Evolutionary conservation across 352 stramenopile genomes (phyloP).

Genomic region (Phytophthora capsici): DNA sequence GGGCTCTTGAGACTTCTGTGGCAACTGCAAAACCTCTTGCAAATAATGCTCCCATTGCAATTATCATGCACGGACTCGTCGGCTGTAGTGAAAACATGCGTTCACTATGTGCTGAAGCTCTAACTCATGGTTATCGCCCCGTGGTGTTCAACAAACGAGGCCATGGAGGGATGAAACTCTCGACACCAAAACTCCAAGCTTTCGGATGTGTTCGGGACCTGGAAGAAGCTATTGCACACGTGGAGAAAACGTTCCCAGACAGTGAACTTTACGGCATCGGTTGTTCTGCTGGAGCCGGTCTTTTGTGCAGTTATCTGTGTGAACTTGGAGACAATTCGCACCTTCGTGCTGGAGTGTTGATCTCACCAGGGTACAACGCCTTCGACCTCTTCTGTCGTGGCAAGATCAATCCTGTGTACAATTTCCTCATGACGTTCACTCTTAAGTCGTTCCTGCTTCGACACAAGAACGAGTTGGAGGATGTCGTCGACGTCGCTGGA

Average conservation of each 20-base stretch:
- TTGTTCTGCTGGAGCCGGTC: slow-evolving; percentile 71
- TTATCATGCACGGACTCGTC: slow-evolving; percentile 78
- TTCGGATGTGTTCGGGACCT: slow-evolving; percentile 79
- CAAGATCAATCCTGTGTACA: slow-evolving; percentile 72
- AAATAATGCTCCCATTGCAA: slow-evolving; percentile 53
- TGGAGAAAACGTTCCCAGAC: slow-evolving; percentile 53
- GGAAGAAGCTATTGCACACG: slow-evolving; percentile 52
- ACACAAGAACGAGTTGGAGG: slow-evolving; percentile 49
- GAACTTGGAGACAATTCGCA: slow-evolving; percentile 60
- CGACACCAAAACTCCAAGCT: slow-evolving; percentile 69
- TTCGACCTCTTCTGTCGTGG: slow-evolving; percentile 76
- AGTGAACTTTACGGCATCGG: slow-evolving; percentile 72
- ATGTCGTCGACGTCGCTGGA: slow-evolving; percentile 53
- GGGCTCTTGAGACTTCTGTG: slow-evolving; percentile 52
- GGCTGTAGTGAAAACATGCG: slow-evolving; percentile 70
- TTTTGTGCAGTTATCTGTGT: slow-evolving; percentile 78
- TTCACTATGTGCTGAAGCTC: slow-evolving; percentile 66
- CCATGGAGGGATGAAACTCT: slow-evolving; percentile 66
- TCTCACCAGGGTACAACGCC: slow-evolving; percentile 82
- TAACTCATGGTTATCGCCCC: slow-evolving; percentile 67
- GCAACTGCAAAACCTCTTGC: slow-evolving; percentile 13
- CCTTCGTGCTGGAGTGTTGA: slow-evolving; percentile 63
- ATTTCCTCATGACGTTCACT: slow-evolving; percentile 81
- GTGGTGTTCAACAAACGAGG: slow-evolving; percentile 89
- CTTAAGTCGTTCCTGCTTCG: slow-evolving; percentile 72